Evolutionary conservation across 1,284 basidiomycete species (phyloP), one percentile per base, ranked within the genome.

Genomic region (Trametes versicolor): DNA sequence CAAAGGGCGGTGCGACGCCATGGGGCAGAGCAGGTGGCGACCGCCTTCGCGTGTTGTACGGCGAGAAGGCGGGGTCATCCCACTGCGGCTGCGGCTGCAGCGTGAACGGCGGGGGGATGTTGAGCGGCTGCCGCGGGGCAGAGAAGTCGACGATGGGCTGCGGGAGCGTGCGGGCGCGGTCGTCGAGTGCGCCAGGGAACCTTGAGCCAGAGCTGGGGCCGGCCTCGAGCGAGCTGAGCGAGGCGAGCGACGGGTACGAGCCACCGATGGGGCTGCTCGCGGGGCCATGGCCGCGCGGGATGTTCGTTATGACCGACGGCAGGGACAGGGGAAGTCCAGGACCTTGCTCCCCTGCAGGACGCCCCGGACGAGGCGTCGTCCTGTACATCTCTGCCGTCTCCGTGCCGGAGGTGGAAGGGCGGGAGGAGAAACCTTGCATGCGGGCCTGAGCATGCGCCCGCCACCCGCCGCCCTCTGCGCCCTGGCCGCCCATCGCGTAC

Each of bases 41-140:
- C 56, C 68, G 58, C 41, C 71, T 71, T 48, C 72, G 70, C 27
- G 69, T 69, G 63, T 62, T 62, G 63, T 69, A 77, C 39, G 75
- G 75, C 43, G 75, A 77, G 62, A 77, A 75, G 13, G 74, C 71
- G 54, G 74, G 71, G 65, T 77, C 75, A 61, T 88, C 85, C 87
- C 88, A 90, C 57, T 86, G 87, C 4, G 88, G 88, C 62, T 77
- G 79, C 4, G 89, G 88, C 72, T 90, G 87, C n/a, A 91, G 78
- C 21, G 87, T 84, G 69, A 87, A 89, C 10, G 88, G 87, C 23
- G 88, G 88, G 9, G 87, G 85, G 56, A 90, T 76, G 62, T 72
- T 70, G 63, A 83, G 75, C 70, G 84, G 75, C 73, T 80, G 70
- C 70, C 81, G 84, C 76, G 85, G 80, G 39, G 80, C 75, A 73